Conservation (phyloP, 225 moss, liverwort and hornwort genomes). For the Marchantia polymorpha region DNA sequence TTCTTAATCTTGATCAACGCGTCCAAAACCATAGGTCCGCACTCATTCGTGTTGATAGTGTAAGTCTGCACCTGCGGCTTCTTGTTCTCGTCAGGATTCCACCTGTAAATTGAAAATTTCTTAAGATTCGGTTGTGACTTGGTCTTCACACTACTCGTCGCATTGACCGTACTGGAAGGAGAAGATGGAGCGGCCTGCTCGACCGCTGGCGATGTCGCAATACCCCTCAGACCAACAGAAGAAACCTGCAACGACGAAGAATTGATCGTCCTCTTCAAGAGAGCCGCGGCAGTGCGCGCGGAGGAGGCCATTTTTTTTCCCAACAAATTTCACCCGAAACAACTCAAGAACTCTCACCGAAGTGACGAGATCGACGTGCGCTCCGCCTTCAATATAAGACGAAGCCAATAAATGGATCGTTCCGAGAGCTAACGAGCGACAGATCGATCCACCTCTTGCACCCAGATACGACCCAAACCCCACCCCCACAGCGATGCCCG, state of each 20-base stretch:
- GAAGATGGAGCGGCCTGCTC: conserved; percentile 9
- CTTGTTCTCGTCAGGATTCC: conserved; percentile 69
- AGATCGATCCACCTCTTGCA: background rate
- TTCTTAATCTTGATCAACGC: conserved; percentile 95
- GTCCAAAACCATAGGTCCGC: conserved; percentile 97
- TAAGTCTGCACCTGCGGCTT: conserved; percentile 74
- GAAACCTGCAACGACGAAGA: background rate
- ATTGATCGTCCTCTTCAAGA: conserved; percentile 24
- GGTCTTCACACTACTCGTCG: conserved; percentile 15
- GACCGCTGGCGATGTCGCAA: conserved; percentile 30
- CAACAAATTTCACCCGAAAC: background rate
- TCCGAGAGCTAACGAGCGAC: background rate
- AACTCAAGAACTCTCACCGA: background rate
- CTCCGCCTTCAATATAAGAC: background rate
- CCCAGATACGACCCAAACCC: background rate
- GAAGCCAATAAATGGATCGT: background rate
- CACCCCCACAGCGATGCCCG: background rate
- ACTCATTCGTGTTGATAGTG: conserved; percentile 68
- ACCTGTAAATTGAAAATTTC: conserved; percentile 88
- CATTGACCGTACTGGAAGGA: background rate
- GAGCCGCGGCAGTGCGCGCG: conserved; percentile 20
- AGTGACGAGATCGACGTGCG: background rate
- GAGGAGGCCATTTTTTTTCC: conserved; percentile 21
- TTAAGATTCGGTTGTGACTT: conserved; percentile 62
- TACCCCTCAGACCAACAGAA: conserved; percentile 25